These are phyloP conservation scores for Phytophthora fragariaefolia DNA, from an alignment of 352 stramenopile species.

Conservation along the genomic window DNA sequence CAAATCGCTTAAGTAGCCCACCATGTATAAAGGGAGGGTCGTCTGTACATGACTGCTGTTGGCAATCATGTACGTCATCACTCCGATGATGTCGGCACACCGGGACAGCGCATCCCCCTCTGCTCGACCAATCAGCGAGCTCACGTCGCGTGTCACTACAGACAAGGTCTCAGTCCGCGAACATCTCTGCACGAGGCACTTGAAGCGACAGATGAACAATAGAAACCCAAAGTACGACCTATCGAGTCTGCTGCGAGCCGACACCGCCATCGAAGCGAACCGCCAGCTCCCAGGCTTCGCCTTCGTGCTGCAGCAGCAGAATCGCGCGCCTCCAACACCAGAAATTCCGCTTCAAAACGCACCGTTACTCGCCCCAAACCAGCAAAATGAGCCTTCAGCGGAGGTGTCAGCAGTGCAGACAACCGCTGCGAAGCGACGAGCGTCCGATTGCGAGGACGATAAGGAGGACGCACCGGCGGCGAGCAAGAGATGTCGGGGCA, in stretches of 20 bases:
- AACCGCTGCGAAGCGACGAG: constrained; percentile 16
- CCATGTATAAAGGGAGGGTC: no score
- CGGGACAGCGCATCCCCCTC: background rate
- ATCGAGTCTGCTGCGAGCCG: constrained; percentile 17
- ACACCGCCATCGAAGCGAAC: background rate
- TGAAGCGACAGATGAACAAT: background rate
- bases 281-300: constrained; percentile 24
- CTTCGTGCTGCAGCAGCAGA: constrained; percentile 17
- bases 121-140: background rate
- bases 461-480: constrained; percentile 2
- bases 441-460: constrained; percentile 26
- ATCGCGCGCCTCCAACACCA: background rate
- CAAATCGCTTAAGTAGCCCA: no score
- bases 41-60: no score
- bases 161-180: constrained; percentile 17
- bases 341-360: background rate
- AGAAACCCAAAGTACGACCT: constrained; percentile 30
- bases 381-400: background rate
- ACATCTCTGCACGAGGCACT: constrained; percentile 3
- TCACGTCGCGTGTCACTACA: background rate
- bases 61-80: background rate
- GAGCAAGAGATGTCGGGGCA: constrained; percentile 28
- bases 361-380: background rate
- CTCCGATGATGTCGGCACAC: background rate
- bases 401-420: background rate